Evolutionary conservation across 768 basidiomycete species (phyloP), one percentile per base, ranked within the genome.

Genomic region (Austroboletus eburneus): DNA sequence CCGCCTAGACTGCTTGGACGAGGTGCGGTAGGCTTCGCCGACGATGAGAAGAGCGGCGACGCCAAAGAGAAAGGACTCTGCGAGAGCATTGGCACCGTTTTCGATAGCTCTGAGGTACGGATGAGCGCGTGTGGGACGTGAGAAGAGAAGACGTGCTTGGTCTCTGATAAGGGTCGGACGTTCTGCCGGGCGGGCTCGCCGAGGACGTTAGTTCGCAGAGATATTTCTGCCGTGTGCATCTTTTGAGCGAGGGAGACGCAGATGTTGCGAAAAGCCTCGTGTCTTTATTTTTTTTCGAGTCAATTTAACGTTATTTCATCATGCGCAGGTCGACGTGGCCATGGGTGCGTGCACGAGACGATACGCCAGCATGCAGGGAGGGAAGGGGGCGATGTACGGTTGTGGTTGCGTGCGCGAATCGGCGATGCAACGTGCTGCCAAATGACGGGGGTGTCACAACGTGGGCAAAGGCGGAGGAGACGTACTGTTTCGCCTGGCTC

Each of bases 31-130:
- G 20, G 82, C 71, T 63, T 93, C 90, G 2, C 83, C 83, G 10
- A 91, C 49, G 46, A 93, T 91, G 5, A 92, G 71, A 0, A 65
- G 65, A 2, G 84, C 82, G 0, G 90, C 89, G 2, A 92, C 90
- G 17, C 70, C 59, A 59, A 92, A 92, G 3, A 92, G 75, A 54
- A 92, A 92, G 0, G 87, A 87, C 65, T 92, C 90, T 0, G 90
- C 90, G 5, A 92, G 72, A 5, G 83, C 73, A 54, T 91, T 92
- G 14, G 90, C 87, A 18, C 90, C 90, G 55, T 85, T 90, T 49
- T 91, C 87, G 48, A 92, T 86, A 0, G 90, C 90, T 48, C 87
- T 89, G 52, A 21, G 3, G 9, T 2, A 20, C 9, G 42, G 36
- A 36, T 25, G 18, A 36, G 14, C 12, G 24, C 7, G 4, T 17